Base-by-base conservation (phyloP, 2,329 filamentous ascomycete genomes). In the Podosphaera aphanis region DNA sequence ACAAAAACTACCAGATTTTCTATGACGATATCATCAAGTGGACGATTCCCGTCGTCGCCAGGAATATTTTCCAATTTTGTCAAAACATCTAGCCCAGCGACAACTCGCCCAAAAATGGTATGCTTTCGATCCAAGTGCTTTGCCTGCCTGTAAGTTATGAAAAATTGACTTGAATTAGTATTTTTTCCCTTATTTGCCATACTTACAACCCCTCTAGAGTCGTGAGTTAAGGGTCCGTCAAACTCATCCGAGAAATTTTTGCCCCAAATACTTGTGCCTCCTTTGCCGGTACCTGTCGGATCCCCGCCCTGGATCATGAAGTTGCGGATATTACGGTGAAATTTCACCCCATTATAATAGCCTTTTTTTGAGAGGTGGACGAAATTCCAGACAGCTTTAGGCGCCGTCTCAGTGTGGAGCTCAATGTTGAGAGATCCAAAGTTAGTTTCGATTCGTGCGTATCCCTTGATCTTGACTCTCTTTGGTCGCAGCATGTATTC, bases 131-230 rank as follows among this genome's bases (percentile, higher is more conserved):
- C 84, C 0, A 98, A 71, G 63, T 98, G 90, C 51, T 80, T 77
- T 0, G 79, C 74, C 1, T 81, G 69, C 44, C 83, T 78, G 61
- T 98, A 98, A 0, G 80, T 83, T 58, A 98, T 81, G 67, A 95
- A 98, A 59, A 78, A 98, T 62, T 98, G 90, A 53, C 76, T 83
- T 7, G 83, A 90, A 63, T 98, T 98, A 19, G 88, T 95, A 58
- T 94, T 88, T 59, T 94, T 94, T 48, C 90, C 90, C 60, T 98
- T 98, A 63, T 98, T 98, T 36, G 90, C 90, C 90, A 98, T 98
- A 53, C 79, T 85, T 21, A 92, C 59, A 0, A 86, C 73, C 11
- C 90, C 90, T 23, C 86, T 70, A 0, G 70, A 65, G 57, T 84
- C 79, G 56, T 98, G 90, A n/a, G 78, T 80, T 36, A 85, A 62